Evolutionary conservation across 2,329 filamentous ascomycete species (phyloP).

Genomic region (Neospermospora avenae): DNA sequence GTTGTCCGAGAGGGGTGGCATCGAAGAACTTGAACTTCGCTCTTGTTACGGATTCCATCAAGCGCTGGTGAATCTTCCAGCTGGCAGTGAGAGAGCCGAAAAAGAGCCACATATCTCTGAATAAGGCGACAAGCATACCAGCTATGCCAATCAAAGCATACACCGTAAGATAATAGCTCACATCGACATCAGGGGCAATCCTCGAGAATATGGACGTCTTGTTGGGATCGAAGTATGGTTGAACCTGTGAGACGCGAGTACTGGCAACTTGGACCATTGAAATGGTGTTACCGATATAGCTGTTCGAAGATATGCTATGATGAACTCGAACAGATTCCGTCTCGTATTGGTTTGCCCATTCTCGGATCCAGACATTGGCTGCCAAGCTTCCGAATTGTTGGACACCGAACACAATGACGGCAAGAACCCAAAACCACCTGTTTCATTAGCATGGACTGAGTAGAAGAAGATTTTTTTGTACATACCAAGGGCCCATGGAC

Average conservation of each 20-base stretch:
- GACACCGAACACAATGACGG: constrained; percentile 68
- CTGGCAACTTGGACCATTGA: constrained; percentile 28
- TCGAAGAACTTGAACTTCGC: constrained; percentile 98
- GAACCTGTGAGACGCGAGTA: constrained; percentile 29
- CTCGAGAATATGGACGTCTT: constrained; percentile 32
- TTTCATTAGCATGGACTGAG: constrained; percentile 14
- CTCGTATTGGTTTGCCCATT: constrained; percentile 91
- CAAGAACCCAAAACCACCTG: constrained; percentile 79
- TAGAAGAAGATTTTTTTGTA: neutral
- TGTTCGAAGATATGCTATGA: constrained; percentile 22
- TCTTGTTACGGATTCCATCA: constrained; percentile 77
- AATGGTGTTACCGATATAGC: constrained; percentile 31
- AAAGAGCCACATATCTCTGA: constrained; percentile 86
- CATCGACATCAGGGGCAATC: constrained; percentile 60
- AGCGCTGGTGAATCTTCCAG: constrained; percentile 71
- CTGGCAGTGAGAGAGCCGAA: constrained; percentile 88
- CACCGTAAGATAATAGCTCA: constrained; percentile 76
- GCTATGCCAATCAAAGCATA: constrained; percentile 76
- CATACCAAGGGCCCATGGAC: constrained; percentile 84
- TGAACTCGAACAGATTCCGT: constrained; percentile 19
- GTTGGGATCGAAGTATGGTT: constrained; percentile 34
- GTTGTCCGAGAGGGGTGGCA: constrained; percentile 87
- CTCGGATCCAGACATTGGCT: constrained; percentile 89
- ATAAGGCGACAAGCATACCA: constrained; percentile 77
- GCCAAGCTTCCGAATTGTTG: constrained; percentile 85